These are phyloP conservation scores for Copromyces sp. DNA, from an alignment of 495 filamentous ascomycete genomes.

Conservation along the genomic window DNA sequence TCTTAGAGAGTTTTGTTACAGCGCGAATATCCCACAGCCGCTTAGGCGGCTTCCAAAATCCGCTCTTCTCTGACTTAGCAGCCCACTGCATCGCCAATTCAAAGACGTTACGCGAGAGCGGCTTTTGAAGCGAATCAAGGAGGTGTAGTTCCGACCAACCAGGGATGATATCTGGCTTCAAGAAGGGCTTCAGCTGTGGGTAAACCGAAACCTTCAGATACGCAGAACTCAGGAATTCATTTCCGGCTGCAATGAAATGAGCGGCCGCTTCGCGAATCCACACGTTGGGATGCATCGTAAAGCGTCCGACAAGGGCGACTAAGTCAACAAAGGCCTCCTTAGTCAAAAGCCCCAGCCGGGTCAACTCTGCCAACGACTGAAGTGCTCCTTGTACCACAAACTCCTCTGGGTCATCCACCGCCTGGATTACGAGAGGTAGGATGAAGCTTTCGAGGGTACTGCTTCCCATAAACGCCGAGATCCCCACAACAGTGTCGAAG, in stretches of 20 bases:
- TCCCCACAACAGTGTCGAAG: slow-evolving; percentile 89
- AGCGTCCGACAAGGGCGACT: slow-evolving; percentile 66
- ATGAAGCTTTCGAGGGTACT: slow-evolving; percentile 90
- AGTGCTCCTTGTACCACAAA: slow-evolving; percentile 88
- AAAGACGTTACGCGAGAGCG: slow-evolving; percentile 67
- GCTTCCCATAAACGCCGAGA: slow-evolving; percentile 81
- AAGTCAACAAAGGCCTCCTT: slow-evolving; percentile 79
- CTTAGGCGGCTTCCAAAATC: slow-evolving; percentile 75
- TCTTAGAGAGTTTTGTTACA: slow-evolving; percentile 47
- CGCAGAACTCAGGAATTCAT: slow-evolving; percentile 66
- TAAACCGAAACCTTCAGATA: slow-evolving; percentile 74
- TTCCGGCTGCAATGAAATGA: slow-evolving; percentile 67
- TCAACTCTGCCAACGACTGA: slow-evolving; percentile 80
- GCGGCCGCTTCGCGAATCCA: slow-evolving; percentile 90
- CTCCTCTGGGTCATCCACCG: slow-evolving; percentile 91
- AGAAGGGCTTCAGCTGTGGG: slow-evolving; percentile 68
- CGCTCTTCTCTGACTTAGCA: slow-evolving; percentile 60
- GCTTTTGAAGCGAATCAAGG: slow-evolving; percentile 75
- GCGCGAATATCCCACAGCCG: slow-evolving; percentile 44
- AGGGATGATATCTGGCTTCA: slow-evolving; percentile 54
- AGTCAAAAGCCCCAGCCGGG: slow-evolving; percentile 77
- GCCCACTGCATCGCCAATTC: slow-evolving; percentile 86
- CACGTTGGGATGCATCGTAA: slow-evolving; percentile 85
- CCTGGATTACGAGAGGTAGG: slow-evolving; percentile 90
- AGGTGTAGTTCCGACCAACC: slow-evolving; percentile 61